A percentile compares a stretch with the other conserved stretches of the same genome.
phyloP scores from a whole-genome alignment of 2,329 filamentous ascomycete species.

The Harringtonia aguacate region DNA sequence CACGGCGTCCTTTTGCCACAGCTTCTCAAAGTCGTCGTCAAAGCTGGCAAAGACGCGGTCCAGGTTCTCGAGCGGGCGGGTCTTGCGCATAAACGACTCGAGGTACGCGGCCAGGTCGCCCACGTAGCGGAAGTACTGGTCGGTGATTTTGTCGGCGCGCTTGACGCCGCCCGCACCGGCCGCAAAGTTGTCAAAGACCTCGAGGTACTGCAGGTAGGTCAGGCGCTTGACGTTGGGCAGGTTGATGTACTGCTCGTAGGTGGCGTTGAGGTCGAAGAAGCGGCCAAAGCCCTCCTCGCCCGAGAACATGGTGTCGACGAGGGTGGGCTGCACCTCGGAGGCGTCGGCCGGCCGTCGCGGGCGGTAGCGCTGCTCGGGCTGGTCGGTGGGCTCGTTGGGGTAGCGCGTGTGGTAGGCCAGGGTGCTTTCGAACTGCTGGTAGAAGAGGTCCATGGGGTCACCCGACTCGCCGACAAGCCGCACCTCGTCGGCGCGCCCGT shows the following conservation, averaged over 20 bases:
- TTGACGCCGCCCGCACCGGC: conserved; percentile 65
- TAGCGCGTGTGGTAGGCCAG: conserved; percentile 85
- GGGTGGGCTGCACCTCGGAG: conserved; percentile 49
- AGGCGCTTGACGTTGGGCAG: conserved; percentile 75
- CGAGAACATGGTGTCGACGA: conserved; percentile 86
- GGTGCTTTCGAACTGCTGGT: conserved; percentile 69
- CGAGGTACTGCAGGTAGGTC: conserved; percentile 86
- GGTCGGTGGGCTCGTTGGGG: conserved; percentile 90
- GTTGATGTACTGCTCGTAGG: conserved; percentile 85
- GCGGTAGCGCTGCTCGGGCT: conserved; percentile 87
- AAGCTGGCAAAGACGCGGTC: conserved; percentile 67
- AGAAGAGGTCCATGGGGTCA: conserved; percentile 85
- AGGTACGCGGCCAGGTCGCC: conserved; percentile 72
- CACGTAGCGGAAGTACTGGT: conserved; percentile 86
- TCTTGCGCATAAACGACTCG: conserved; percentile 77
- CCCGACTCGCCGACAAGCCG: conserved; percentile 60
- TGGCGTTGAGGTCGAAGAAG: conserved; percentile 77
- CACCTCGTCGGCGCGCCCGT: conserved; percentile 64
- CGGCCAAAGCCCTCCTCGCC: conserved; percentile 91
- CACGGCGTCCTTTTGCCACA: conserved; percentile 72
- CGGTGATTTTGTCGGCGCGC: conserved; percentile 75
- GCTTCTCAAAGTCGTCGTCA: conserved; percentile 71
- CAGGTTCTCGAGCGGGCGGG: conserved; percentile 74
- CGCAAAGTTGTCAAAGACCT: conserved; percentile 79
- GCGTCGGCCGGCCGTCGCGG: conserved; percentile 49